Evolutionary conservation across 768 basidiomycete species (phyloP).

Genomic region (Russula emetica): DNA sequence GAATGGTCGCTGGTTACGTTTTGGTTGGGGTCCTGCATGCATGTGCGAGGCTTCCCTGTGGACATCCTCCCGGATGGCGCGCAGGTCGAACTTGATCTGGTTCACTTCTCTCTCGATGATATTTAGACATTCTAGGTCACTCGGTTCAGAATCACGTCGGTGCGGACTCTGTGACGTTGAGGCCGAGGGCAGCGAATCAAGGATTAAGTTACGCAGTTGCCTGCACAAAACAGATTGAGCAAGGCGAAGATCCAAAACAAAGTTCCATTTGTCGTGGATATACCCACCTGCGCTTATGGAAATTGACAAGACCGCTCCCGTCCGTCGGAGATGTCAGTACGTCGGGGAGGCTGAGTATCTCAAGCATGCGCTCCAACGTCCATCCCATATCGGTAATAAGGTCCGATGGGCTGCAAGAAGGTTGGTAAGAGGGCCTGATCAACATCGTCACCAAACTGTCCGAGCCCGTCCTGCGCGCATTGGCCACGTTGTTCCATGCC

Average conservation of each 20-base stretch:
- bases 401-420: constrained; percentile 45
- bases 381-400: constrained; percentile 77
- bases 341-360: constrained; percentile 72
- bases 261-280: neutral
- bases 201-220: constrained; percentile 61
- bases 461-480: constrained; percentile 53
- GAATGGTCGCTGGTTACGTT: constrained; percentile 61
- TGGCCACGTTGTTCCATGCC: constrained; percentile 74
- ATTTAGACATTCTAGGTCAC: constrained; percentile 71
- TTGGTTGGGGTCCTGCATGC: constrained; percentile 45
- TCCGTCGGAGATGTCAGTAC: constrained; percentile 52
- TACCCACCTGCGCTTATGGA: constrained; percentile 74
- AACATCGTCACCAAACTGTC: constrained; percentile 61
- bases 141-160: constrained; percentile 55
- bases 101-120: constrained; percentile 68
- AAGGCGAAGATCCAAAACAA: constrained; percentile 11
- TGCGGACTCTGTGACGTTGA: constrained; percentile 42
- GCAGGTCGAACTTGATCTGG: constrained; percentile 60
- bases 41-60: constrained; percentile 54
- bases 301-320: constrained; percentile 63
- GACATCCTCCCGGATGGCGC: constrained; percentile 72
- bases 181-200: constrained; percentile 47
- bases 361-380: constrained; percentile 77
- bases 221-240: constrained; percentile 37
- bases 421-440: constrained; percentile 40